Percentiles rank a stretch among this genome's conserved stretches.
phyloP scores from a whole-genome alignment of 169 alveolate genomes.

The Cyclospora cayetanensis region DNA sequence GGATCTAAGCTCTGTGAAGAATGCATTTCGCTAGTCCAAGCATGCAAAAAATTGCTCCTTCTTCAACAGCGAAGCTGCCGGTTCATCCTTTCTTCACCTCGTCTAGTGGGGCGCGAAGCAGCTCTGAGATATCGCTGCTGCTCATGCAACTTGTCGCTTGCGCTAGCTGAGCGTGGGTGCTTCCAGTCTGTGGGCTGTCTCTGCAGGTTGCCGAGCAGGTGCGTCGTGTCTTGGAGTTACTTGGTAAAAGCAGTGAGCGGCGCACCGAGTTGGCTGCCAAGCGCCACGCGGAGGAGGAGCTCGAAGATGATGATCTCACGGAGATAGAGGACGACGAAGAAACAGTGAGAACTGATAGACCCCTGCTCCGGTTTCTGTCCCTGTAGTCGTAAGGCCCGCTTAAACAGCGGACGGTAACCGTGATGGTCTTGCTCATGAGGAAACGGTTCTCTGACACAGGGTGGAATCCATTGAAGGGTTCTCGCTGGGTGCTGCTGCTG shows the following conservation, averaged over 20 bases:
- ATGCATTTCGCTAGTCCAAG: no score
- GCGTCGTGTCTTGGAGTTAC: not conserved
- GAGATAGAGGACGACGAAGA: constrained; percentile 79
- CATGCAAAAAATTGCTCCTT: no score
- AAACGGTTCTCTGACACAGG: not conserved
- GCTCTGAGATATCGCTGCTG: no score
- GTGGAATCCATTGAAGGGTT: not conserved
- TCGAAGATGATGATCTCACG: constrained; percentile 79
- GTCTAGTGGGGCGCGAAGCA: no score
- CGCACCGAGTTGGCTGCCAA: constrained; percentile 35
- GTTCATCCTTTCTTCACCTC: no score
- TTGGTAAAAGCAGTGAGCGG: constrained; percentile 35
- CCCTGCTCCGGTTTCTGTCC: not conserved
- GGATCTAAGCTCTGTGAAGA: no score
- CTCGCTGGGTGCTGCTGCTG: not conserved
- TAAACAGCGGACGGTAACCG: not conserved
- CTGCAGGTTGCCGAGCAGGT: constrained; percentile 25
- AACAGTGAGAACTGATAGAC: not conserved
- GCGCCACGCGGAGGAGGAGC: constrained; percentile 80
- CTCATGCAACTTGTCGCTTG: no score
- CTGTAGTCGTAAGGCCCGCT: not conserved
- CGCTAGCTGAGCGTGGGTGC: no score
- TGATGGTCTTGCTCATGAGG: not conserved
- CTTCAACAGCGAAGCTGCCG: no score
- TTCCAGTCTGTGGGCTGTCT: not conserved